Evolutionary conservation across 2,329 filamentous ascomycete species (phyloP), one percentile per base, ranked within the genome.

Genomic region (Drechmeria coniospora): DNA sequence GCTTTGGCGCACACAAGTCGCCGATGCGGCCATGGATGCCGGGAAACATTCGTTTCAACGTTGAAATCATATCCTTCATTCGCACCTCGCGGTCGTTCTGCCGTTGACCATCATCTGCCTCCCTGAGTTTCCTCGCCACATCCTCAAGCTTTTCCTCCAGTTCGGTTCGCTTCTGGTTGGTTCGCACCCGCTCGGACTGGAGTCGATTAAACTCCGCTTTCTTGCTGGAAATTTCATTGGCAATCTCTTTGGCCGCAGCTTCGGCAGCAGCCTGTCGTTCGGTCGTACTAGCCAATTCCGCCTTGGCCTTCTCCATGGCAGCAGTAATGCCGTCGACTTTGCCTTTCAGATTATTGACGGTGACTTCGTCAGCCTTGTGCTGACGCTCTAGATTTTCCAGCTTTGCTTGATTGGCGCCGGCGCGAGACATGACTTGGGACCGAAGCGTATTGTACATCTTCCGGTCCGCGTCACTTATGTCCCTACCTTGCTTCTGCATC

Each of bases 1-100:
- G 83, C 53, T 94, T 95, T 2, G 90, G 87, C 39, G 82, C 86
- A 58, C 90, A 94, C 23, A 98, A 68, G 38, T 93, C 83, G 36
- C 83, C 82, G 25, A 95, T 72, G 25, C 87, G 76, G 13, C 90
- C 90, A 39, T 81, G 81, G 24, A 98, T 87, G 25, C 87, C 87
- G 2, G 84, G 82, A 42, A 84, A 93, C 36, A 93, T 79, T 28
- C 84, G 78, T 52, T 92, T 93, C 43, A 98, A 63, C 18, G 81
- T 76, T 8, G 76, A 74, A 19, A 95, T 76, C 46, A 82, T 79
- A 46, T 93, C 86, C 43, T 82, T 83, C 44, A 78, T 74, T 33
- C 74, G 66, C 15, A 69, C 57, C 46, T 95, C 87, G 46, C 74
- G 81, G 43, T 86, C 79, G 39, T 74, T 90, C 50, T 94, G 83